phyloP scores from a whole-genome alignment of 192 early-diverging fungal genomes.

The Podila epigama region DNA sequence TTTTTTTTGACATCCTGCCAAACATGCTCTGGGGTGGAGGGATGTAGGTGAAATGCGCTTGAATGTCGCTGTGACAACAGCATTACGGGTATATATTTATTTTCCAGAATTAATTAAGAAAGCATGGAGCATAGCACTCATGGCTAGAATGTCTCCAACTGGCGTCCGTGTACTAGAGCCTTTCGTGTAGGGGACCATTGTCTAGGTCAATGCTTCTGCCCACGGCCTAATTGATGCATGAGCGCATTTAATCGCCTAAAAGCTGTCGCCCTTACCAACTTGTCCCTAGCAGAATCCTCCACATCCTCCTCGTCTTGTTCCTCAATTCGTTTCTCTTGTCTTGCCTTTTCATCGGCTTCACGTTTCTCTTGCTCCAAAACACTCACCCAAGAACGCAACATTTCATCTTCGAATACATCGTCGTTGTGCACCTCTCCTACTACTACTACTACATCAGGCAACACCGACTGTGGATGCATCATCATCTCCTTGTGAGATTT shows the following conservation, averaged over 20 bases:
- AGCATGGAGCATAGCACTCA: no score
- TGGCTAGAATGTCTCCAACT: no score
- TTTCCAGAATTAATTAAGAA: background rate
- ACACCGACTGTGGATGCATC: no score
- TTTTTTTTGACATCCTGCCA: no score
- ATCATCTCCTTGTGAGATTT: no score
- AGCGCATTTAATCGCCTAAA: constrained; percentile 20
- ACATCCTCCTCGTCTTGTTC: background rate
- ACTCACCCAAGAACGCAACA: background rate
- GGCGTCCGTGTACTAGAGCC: no score
- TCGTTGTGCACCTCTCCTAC: background rate
- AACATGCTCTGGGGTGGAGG: no score
- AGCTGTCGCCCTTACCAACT: background rate
- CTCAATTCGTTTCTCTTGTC: no score
- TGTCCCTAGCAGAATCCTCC: background rate
- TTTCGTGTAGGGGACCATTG: no score
- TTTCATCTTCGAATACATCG: constrained; percentile 1
- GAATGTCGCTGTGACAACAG: background rate
- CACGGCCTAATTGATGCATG: constrained; percentile 26
- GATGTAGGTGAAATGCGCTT: background rate
- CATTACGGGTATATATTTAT: background rate
- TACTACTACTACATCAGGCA: no score
- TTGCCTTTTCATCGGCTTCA: background rate
- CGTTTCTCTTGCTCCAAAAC: background rate
- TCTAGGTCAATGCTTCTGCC: background rate